Evolutionary conservation across 495 filamentous ascomycete species (phyloP), one percentile per base, ranked within the genome.

Genomic region (Astrothelium macrocarpum): DNA sequence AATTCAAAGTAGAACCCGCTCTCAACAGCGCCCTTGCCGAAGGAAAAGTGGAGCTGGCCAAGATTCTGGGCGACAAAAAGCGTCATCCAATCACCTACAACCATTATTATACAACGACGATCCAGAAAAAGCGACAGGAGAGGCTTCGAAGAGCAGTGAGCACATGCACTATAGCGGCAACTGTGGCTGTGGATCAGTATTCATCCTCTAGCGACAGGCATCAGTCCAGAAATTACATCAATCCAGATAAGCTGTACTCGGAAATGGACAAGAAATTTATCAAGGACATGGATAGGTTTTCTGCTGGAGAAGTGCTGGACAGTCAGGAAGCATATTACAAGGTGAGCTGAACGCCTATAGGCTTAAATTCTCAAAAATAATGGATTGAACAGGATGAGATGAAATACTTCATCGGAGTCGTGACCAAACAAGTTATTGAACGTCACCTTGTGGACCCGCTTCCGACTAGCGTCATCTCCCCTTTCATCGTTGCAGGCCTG

Each of bases 391-490:
- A 68, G 72, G 71, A 72, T 28, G 67, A 73, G 60, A 39, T 65
- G 23, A 76, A 72, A 62, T 70, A 66, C 63, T 74, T 76, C 65
- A 66, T 75, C 53, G 65, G 60, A 29, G 53, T 20, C 20, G 65
- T 74, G 36, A 66, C 67, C 34, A 72, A 70, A 53, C 73, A 75
- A 43, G 74, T 75, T 26, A 64, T 74, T 58, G 74, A 76, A 60
- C 72, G 74, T 9, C 71, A 76, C 65, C 65, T 76, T 12, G 61
- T 76, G 9, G 53, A 62, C 9, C 25, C 64, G 12, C 67, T 76
- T 4, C 61, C 65, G 16, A 20, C 29, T 0, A 67, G 59, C 12
- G 67, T 73, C 20, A 31, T 76, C 12, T 72, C 71, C n/a, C 71
- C 74, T 20, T 12, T 64, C 10, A 20, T 70, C n/a, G 59, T 76